A percentile compares a stretch with the other conserved stretches of the same genome.
Evolutionary conservation across 345 rosid genomes (phyloP).

Genomic region (Arabidopsis thaliana): DNA sequence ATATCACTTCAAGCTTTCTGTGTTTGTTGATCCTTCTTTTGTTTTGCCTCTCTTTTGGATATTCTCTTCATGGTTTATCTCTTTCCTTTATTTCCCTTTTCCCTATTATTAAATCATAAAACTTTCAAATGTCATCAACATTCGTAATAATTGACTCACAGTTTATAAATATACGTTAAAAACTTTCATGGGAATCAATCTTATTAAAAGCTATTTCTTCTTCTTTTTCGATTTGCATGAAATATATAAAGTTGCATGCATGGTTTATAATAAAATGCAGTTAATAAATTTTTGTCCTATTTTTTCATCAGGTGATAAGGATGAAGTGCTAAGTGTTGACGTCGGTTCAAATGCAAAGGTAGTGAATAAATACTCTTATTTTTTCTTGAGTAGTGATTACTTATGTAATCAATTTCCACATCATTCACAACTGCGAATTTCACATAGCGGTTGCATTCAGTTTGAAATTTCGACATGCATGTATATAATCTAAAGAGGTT

Average conservation of each 20-base stretch:
- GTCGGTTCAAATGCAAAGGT: conserved; percentile 37
- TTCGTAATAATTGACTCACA: neutral
- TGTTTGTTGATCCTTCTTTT: conserved; percentile 37
- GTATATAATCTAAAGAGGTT: neutral
- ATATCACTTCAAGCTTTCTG: conserved; percentile 34
- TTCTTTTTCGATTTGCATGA: neutral
- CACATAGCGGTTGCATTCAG: neutral
- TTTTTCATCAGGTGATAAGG: conserved; percentile 31
- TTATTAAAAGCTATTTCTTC: neutral
- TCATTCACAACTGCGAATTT: neutral
- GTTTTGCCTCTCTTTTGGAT: conserved; percentile 37
- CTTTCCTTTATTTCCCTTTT: neutral
- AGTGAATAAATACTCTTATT: neutral
- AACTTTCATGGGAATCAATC: conserved; percentile 3
- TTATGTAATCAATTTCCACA: neutral
- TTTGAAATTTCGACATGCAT: neutral
- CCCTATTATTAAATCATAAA: neutral
- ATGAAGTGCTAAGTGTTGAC: conserved; percentile 30
- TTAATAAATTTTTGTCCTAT: neutral
- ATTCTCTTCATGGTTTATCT: conserved; percentile 36
- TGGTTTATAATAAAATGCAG: conserved; percentile 2
- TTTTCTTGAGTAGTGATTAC: conserved; percentile 8
- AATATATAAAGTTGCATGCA: neutral
- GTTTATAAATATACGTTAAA: conserved; percentile 1
- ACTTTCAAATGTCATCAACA: neutral